These are phyloP conservation scores for Scleroderma citrinum DNA, from an alignment of 768 basidiomycete species.

Conservation along the genomic window DNA sequence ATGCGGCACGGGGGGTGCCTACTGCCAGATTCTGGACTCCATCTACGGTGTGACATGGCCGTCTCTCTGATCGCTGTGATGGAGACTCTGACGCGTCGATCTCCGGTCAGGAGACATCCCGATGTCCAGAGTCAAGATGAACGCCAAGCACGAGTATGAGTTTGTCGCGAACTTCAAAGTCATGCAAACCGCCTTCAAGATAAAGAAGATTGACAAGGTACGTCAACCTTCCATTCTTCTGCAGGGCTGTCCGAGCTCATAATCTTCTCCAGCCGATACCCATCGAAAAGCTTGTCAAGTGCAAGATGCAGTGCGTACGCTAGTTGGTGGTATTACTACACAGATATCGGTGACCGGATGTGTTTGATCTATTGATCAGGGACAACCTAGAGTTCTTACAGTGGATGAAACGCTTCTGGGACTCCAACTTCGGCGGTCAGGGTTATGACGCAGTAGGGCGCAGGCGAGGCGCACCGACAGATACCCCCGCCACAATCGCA, in stretches of 20 bases:
- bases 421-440: constrained; percentile 81
- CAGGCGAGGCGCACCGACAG: constrained; percentile 70
- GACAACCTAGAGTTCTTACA: constrained; percentile 99
- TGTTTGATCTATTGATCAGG: constrained; percentile 32
- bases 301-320: constrained; percentile 92
- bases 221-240: constrained; percentile 15
- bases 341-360: constrained; percentile 8
- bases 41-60: constrained; percentile 70
- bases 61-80: constrained; percentile 13
- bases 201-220: constrained; percentile 92
- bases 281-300: constrained; percentile 91
- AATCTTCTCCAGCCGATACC: constrained; percentile 69
- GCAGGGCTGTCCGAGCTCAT: constrained; percentile 6
- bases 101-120: constrained; percentile 70
- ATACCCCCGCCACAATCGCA: constrained; percentile 73
- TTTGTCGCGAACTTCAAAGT: constrained; percentile 94
- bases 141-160: constrained; percentile 94
- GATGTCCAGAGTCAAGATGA: constrained; percentile 91
- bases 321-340: constrained; percentile 1
- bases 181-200: constrained; percentile 87
- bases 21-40: constrained; percentile 93
- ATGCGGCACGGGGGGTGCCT: constrained; percentile 86
- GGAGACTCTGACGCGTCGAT: constrained; percentile 9
- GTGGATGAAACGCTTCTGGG: constrained; percentile 97
- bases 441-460: constrained; percentile 82